A percentile compares a stretch with the other conserved stretches of the same genome.
Conservation (phyloP, 1,139 yeast species). For the Yamadazyma pseudoaaseri region DNA sequence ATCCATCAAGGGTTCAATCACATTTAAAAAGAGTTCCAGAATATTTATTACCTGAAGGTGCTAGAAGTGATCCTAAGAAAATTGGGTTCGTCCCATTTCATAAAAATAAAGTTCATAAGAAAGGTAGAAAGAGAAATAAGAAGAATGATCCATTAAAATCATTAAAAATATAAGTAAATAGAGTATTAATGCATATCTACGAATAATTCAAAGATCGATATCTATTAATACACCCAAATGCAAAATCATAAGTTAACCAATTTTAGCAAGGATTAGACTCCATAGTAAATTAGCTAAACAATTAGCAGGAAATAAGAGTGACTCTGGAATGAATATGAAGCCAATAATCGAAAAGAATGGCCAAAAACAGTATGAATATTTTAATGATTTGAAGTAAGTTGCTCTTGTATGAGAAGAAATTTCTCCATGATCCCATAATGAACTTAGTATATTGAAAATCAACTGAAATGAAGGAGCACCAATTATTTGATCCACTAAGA, state of each 20-base stretch:
- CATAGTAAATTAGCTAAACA: constrained; percentile 57
- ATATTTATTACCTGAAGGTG: constrained; percentile 81
- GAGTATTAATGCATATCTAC: background rate
- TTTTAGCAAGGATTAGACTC: constrained; percentile 49
- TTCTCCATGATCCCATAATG: constrained; percentile 57
- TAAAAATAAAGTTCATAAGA: constrained; percentile 50
- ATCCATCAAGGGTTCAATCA: constrained; percentile 76
- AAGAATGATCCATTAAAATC: constrained; percentile 73
- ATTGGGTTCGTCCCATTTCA: constrained; percentile 79
- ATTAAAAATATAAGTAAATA: constrained; percentile 20
- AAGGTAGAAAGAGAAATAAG: constrained; percentile 37
- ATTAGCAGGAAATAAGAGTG: constrained; percentile 55
- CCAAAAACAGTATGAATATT: constrained; percentile 58
- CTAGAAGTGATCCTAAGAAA: constrained; percentile 57
- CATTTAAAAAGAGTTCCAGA: constrained; percentile 93
- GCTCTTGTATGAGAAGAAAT: constrained; percentile 24
- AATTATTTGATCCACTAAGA: constrained; percentile 51
- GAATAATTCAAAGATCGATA: background rate
- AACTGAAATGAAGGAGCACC: constrained; percentile 59
- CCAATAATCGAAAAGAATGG: constrained; percentile 53
- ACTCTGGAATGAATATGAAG: constrained; percentile 48
- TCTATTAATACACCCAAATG: background rate
- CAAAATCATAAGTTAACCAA: constrained; percentile 7
- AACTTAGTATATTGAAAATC: constrained; percentile 45
- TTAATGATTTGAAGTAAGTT: constrained; percentile 47